A percentile compares a stretch with the other conserved stretches of the same genome.
phyloP scores from a whole-genome alignment of 148 eudicot genomes.

The Cornus controversa region DNA sequence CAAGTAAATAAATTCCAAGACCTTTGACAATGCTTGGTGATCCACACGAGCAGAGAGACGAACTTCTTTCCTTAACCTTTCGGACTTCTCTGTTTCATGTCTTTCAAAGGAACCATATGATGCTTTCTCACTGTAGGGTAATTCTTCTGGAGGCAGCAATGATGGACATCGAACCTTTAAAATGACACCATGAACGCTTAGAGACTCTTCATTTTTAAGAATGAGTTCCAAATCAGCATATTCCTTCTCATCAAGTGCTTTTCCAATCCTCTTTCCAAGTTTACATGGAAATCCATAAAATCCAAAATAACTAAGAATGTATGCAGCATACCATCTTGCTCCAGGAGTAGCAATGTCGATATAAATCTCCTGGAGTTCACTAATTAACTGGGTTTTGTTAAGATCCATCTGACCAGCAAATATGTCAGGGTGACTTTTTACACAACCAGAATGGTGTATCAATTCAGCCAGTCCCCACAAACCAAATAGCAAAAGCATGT shows the following conservation, averaged over 20 bases:
- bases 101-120: no score
- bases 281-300: conserved; percentile 67
- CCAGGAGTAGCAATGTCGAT: conserved; percentile 43
- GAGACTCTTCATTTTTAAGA: conserved; percentile 42
- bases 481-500: conserved; percentile 56
- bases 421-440: conserved; percentile 26
- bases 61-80: conserved; percentile 38
- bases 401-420: conserved; percentile 29
- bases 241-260: conserved; percentile 48
- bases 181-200: conserved; percentile 66
- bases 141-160: conserved; percentile 49
- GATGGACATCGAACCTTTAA: conserved; percentile 64
- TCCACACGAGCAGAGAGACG: conserved; percentile 73
- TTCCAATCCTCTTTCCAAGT: conserved; percentile 51
- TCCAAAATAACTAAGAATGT: conserved; percentile 64
- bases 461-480: conserved; percentile 74
- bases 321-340: conserved; percentile 71
- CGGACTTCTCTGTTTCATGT: conserved; percentile 20
- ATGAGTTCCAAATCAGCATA: conserved; percentile 56
- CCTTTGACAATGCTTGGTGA: conserved; percentile 49
- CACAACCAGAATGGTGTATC: conserved; percentile 32
- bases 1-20: conserved; percentile 66
- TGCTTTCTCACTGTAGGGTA: conserved; percentile 22
- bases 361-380: conserved; percentile 47
- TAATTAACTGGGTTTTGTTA: conserved; percentile 47